These are phyloP conservation scores for Pseudozyma tsukubaensis DNA, from an alignment of 1,284 basidiomycete species.

Conservation along the genomic window DNA sequence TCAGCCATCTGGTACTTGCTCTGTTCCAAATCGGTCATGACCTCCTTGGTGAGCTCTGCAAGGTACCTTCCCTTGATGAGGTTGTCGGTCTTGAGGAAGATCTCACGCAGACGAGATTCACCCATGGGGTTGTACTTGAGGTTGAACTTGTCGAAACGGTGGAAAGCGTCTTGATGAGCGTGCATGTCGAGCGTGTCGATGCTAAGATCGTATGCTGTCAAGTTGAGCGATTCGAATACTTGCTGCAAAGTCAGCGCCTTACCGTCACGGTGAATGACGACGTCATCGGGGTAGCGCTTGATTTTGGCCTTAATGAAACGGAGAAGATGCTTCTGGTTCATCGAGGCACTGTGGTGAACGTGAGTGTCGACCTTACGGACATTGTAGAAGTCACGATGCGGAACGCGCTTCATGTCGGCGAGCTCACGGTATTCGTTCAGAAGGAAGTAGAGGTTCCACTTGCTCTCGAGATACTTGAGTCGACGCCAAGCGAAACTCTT, in stretches of 20 bases:
- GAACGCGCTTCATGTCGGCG: constrained; percentile 89
- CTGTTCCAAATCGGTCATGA: constrained; percentile 95
- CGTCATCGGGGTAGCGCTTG: constrained; percentile 84
- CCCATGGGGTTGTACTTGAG: constrained; percentile 89
- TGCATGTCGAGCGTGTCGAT: constrained; percentile 99
- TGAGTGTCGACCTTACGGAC: constrained; percentile 96
- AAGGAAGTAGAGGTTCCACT: constrained; percentile 92
- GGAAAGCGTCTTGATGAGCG: constrained; percentile 95
- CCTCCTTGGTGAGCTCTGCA: constrained; percentile 92
- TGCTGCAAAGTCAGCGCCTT: constrained; percentile 87
- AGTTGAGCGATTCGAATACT: constrained; percentile 93
- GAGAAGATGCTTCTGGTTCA: constrained; percentile 99
- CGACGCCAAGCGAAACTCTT: constrained; percentile 95
- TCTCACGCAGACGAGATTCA: constrained; percentile 92
- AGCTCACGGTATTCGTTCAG: constrained; percentile 95
- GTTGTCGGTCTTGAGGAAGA: constrained; percentile 99
- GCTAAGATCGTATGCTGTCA: constrained; percentile 96
- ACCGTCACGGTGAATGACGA: constrained; percentile 94
- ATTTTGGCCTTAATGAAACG: constrained; percentile 99
- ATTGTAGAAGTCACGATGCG: constrained; percentile 94
- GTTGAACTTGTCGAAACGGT: constrained; percentile 83
- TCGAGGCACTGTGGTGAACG: constrained; percentile 96
- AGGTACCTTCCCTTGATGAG: constrained; percentile 80
- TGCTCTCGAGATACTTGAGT: constrained; percentile 91
- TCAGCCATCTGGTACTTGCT: constrained; percentile 93